Evolutionary conservation across 164 flowering plant species (phyloP).

Genomic region (Magnolia kwangsiensis): DNA sequence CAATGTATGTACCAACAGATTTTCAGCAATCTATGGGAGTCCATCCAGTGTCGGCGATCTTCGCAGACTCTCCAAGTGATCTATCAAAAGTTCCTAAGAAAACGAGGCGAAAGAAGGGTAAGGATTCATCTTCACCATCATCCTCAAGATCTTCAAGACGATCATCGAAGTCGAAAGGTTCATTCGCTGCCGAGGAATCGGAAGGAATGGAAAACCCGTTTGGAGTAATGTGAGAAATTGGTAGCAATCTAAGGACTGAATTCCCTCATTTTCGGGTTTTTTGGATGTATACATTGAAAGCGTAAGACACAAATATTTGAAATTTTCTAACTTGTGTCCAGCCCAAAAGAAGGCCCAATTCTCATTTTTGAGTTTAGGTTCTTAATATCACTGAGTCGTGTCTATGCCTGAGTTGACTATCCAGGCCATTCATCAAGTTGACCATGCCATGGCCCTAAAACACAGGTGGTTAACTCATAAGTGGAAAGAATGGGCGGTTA

Average conservation of each 20-base stretch:
- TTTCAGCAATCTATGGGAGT: conserved; percentile 25
- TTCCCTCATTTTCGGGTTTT: conserved; percentile 3
- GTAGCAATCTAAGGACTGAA: background rate
- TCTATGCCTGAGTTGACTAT: no score
- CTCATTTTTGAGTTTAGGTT: background rate
- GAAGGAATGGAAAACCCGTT: conserved; percentile 8
- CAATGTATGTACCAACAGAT: conserved; percentile 17
- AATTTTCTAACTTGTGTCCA: background rate
- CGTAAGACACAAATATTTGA: background rate
- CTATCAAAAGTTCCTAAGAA: conserved; percentile 22
- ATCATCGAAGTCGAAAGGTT: conserved; percentile 15
- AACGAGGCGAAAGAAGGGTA: conserved; percentile 21
- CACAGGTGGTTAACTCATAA: no score
- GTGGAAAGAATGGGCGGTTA: no score
- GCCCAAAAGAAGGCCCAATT: conserved; percentile 5
- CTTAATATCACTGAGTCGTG: no score
- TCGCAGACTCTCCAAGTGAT: conserved; percentile 20
- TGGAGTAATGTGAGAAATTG: background rate
- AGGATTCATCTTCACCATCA: conserved; percentile 15
- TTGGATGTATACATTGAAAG: background rate
- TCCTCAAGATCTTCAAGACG: conserved; percentile 13
- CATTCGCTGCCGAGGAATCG: conserved; percentile 4
- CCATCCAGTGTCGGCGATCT: conserved; percentile 19
- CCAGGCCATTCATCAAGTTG: no score
- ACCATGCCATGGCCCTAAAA: no score